Conservation (phyloP, 345 rosid species). For the Cochlearia excelsa region DNA sequence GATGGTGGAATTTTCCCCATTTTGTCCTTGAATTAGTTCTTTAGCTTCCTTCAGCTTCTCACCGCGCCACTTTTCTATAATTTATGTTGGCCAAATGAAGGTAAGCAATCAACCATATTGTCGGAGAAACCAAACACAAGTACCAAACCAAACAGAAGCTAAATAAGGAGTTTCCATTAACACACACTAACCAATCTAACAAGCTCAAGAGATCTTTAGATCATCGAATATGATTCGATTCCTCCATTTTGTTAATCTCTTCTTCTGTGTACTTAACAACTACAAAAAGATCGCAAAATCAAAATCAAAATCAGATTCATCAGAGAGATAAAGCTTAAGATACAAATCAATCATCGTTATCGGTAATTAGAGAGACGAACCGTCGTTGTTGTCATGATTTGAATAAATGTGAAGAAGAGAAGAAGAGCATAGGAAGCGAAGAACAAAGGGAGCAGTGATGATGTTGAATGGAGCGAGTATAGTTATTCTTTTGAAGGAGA, state of each 20-base stretch:
- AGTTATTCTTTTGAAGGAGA: conserved; percentile 72
- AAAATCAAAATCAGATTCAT: not conserved
- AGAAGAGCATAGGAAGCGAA: conserved; percentile 75
- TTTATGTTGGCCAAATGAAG: conserved; percentile 51
- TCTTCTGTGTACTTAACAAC: conserved; percentile 70
- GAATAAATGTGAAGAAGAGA: conserved; percentile 66
- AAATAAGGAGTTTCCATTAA: conserved; percentile 20
- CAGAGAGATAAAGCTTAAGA: not conserved
- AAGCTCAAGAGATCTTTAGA: conserved; percentile 58
- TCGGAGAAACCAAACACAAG: too few species aligned
- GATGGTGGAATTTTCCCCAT: conserved; percentile 46
- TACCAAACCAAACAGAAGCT: conserved; percentile 20
- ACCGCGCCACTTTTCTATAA: conserved; percentile 82
- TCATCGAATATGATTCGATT: conserved; percentile 79
- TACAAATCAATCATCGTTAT: too few species aligned
- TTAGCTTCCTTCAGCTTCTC: conserved; percentile 72
- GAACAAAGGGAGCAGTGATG: conserved; percentile 83
- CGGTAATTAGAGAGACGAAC: conserved; percentile 23
- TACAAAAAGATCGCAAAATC: conserved; percentile 18
- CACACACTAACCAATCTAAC: conserved; percentile 51
- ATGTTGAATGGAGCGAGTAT: conserved; percentile 84
- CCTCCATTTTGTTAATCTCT: conserved; percentile 90
- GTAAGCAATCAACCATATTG: conserved; percentile 1
- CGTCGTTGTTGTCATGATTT: conserved; percentile 28
- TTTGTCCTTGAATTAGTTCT: conserved; percentile 43